These are phyloP conservation scores for Triangularia verruculosa DNA, from an alignment of 2,329 filamentous ascomycete genomes.

Conservation along the genomic window DNA sequence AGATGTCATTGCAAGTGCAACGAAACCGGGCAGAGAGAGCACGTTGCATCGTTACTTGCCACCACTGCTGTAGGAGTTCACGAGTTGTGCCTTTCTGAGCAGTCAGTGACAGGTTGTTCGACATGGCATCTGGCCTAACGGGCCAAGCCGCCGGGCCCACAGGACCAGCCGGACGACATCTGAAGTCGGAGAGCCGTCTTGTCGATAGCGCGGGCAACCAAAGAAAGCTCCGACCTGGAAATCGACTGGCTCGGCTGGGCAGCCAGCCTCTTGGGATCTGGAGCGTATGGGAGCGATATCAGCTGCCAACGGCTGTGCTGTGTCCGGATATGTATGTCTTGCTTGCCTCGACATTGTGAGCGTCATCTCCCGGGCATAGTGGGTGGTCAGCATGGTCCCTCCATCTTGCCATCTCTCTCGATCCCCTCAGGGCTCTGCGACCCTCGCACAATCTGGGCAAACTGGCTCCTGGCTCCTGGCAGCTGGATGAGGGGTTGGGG, in stretches of 20 bases:
- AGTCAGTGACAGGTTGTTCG: not conserved
- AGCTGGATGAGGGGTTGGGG: constrained; percentile 21
- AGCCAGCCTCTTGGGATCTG: not conserved
- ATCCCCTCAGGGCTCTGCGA: not conserved
- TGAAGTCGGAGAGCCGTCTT: not conserved
- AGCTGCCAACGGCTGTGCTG: not conserved
- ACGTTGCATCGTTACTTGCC: constrained; percentile 12
- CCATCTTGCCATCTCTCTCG: not conserved
- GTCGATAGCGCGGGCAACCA: not conserved
- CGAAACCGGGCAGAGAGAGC: not conserved
- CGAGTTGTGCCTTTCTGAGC: not conserved
- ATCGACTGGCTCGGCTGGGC: not conserved
- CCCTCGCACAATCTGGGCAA: constrained; percentile 2
- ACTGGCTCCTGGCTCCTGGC: not conserved
- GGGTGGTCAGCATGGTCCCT: not conserved
- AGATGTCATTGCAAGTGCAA: constrained; percentile 16
- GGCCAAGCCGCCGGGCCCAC: constrained; percentile 15
- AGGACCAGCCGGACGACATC: not conserved
- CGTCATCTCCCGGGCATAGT: not conserved
- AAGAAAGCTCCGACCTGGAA: not conserved
- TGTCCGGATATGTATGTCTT: not conserved
- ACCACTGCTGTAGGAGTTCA: not conserved
- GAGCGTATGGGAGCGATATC: not conserved
- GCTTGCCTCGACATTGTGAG: not conserved
- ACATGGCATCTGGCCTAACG: constrained; percentile 1